Evolutionary conservation across 2,329 filamentous ascomycete genomes (phyloP).

Genomic region (Neocucurbitaria cava): DNA sequence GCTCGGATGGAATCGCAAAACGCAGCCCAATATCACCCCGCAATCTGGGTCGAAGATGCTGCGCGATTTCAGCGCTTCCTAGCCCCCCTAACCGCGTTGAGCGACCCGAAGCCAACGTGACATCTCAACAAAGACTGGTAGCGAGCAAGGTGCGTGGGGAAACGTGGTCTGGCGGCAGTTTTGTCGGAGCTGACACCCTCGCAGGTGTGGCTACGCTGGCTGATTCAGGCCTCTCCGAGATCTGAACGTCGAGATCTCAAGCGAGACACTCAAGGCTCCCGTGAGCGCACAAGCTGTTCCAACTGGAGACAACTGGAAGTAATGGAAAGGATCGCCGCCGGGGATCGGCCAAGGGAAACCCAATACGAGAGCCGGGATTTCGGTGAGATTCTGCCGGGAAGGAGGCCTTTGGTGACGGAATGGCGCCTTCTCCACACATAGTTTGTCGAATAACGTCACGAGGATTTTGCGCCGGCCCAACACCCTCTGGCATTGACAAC

Average conservation of each 20-base stretch:
- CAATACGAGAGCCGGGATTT: conserved; percentile 7
- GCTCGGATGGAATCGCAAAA: neutral
- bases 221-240: neutral
- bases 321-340: conserved; percentile 1
- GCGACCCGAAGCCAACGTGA: neutral
- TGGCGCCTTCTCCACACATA: conserved; percentile 28
- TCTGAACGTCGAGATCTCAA: neutral
- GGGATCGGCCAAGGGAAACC: conserved; percentile 3
- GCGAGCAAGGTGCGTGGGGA: conserved; percentile 8
- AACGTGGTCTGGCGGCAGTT: conserved; percentile 1
- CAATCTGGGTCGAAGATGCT: conserved; percentile 8
- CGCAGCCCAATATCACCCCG: neutral
- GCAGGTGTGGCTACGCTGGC: neutral
- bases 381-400: conserved; percentile 11
- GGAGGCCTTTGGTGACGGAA: conserved; percentile 14
- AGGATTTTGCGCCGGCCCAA: conserved; percentile 18
- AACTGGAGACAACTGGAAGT: neutral
- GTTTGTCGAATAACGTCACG: conserved; percentile 20
- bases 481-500: conserved; percentile 14
- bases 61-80: conserved; percentile 2
- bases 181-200: neutral
- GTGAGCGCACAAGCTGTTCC: conserved; percentile 2
- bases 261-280: neutral
- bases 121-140: conserved; percentile 1
- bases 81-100: neutral